phyloP scores from a whole-genome alignment of 352 stramenopile genomes.

The Phytophthora rubi region DNA sequence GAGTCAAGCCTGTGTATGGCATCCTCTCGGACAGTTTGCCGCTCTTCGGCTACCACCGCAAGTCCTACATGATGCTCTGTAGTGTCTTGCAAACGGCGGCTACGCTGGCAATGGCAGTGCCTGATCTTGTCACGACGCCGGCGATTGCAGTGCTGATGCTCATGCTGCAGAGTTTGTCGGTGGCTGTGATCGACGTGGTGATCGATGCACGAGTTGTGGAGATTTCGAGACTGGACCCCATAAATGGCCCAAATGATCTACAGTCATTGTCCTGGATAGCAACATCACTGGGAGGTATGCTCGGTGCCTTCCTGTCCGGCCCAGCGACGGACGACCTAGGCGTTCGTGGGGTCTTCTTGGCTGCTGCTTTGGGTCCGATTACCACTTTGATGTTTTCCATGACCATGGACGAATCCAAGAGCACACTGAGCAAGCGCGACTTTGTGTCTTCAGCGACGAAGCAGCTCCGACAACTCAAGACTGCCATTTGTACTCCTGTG shows the following conservation, averaged over 20 bases:
- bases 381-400: slow-evolving; percentile 90
- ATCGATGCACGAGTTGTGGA: slow-evolving; percentile 97
- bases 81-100: slow-evolving; percentile 71
- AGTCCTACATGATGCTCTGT: slow-evolving; percentile 94
- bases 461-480: slow-evolving; percentile 72
- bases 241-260: slow-evolving; percentile 90
- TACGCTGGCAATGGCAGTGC: slow-evolving; percentile 66
- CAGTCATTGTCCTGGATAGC: slow-evolving; percentile 96
- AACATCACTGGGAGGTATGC: slow-evolving; percentile 91
- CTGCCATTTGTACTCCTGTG: slow-evolving; percentile 82
- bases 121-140: slow-evolving; percentile 60
- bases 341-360: slow-evolving; percentile 92
- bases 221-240: slow-evolving; percentile 87
- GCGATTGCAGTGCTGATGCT: slow-evolving; percentile 61
- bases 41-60: slow-evolving; percentile 94
- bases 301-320: slow-evolving; percentile 93
- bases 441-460: slow-evolving; percentile 62
- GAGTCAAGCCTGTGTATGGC: slow-evolving; percentile 96
- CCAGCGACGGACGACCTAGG: slow-evolving; percentile 90
- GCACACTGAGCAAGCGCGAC: slow-evolving; percentile 43
- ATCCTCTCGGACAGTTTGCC: slow-evolving; percentile 96
- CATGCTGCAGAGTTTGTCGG: slow-evolving; percentile 88
- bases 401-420: slow-evolving; percentile 86
- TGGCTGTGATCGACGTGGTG: slow-evolving; percentile 96
- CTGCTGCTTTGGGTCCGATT: slow-evolving; percentile 91